Conservation (phyloP, 1,139 yeast species). For the Taiozyma sp. region DNA sequence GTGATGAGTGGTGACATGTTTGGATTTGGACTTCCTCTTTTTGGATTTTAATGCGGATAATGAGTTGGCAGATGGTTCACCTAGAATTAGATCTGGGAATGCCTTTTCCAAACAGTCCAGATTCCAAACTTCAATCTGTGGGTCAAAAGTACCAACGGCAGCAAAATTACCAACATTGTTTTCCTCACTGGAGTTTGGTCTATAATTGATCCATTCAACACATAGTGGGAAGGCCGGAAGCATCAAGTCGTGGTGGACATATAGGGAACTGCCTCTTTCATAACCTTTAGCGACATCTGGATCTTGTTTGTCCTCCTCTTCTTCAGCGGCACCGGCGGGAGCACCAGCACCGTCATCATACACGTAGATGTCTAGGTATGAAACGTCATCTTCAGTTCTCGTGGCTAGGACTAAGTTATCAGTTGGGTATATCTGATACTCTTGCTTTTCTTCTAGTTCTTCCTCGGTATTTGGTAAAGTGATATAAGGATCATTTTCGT, state of each 20-base stretch:
- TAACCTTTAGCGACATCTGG: constrained; percentile 24
- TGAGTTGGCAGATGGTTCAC: constrained; percentile 61
- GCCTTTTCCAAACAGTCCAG: constrained; percentile 89
- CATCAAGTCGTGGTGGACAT: constrained; percentile 96
- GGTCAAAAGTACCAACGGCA: constrained; percentile 96
- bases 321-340: constrained; percentile 54
- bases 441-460: constrained; percentile 68
- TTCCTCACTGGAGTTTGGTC: constrained; percentile 44
- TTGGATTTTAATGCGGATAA: constrained; percentile 33
- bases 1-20: constrained; percentile 74
- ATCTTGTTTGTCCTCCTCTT: constrained; percentile 21
- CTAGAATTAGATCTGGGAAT: constrained; percentile 90
- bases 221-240: constrained; percentile 95
- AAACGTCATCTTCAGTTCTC: constrained; percentile 93
- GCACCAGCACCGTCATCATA: constrained; percentile 94
- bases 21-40: constrained; percentile 41
- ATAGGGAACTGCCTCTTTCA: constrained; percentile 61
- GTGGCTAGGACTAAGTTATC: constrained; percentile 89
- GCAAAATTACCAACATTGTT: constrained; percentile 77
- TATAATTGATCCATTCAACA: constrained; percentile 89
- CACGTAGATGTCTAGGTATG: constrained; percentile 87
- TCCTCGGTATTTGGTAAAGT: constrained; percentile 64
- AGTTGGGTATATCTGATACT: constrained; percentile 81
- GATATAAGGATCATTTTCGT: constrained; percentile 71
- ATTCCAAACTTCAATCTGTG: constrained; percentile 96